Percentiles rank a stretch among this genome's conserved stretches.
Conservation (phyloP, 805 yeast genomes). For the Pichia ethanolica region DNA sequence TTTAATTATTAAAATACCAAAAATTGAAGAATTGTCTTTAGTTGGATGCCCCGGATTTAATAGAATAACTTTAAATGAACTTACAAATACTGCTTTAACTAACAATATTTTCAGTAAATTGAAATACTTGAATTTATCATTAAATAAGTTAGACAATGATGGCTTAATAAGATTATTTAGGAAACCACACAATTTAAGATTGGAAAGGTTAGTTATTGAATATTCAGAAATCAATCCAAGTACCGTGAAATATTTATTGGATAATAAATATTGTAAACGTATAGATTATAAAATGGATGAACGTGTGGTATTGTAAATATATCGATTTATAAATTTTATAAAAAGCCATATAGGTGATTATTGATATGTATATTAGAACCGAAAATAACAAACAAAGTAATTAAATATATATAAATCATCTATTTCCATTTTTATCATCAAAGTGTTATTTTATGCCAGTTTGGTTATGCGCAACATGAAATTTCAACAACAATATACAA, state of each 20-base stretch:
- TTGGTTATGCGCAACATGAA: too few species aligned
- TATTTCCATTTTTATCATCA: too few species aligned
- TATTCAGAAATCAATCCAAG: constrained; percentile 4
- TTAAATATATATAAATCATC: too few species aligned
- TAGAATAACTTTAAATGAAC: neutral
- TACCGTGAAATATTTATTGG: neutral
- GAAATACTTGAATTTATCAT: constrained; percentile 2
- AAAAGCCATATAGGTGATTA: neutral
- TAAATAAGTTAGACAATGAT: constrained; percentile 2
- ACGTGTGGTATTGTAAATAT: neutral
- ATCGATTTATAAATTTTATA: neutral
- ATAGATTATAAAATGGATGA: constrained; percentile 7
- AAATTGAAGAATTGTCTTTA: constrained; percentile 1
- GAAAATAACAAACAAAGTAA: too few species aligned
- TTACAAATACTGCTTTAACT: neutral
- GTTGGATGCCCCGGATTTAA: constrained; percentile 2
- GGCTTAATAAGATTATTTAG: neutral
- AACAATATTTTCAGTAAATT: neutral
- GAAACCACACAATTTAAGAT: neutral
- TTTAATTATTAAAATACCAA: neutral
- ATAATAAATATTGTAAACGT: neutral
- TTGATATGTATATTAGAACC: too few species aligned
- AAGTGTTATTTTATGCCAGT: too few species aligned
- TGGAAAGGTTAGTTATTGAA: neutral
- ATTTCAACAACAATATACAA: too few species aligned